Base-by-base conservation (phyloP, 78 protist species). In the Dictyostelium brefeldianum region DNA sequence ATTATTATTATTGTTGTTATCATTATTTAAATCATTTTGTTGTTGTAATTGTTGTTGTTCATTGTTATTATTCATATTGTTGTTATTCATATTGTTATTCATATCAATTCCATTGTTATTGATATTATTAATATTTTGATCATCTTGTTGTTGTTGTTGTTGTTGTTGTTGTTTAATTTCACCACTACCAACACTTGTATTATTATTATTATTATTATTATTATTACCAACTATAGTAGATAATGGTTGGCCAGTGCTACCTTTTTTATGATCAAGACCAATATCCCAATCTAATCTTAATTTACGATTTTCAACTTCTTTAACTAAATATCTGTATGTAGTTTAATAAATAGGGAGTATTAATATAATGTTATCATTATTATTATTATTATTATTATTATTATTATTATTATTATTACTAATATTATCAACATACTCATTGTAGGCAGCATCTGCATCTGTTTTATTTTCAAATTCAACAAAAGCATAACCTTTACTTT, bases 201-300 rank as follows among this genome's bases (percentile, higher is more conserved):
- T 70, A 36, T 43, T 70, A 43, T 46, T 71, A 71, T 29, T 71
- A 71, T 71, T 71, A 1, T 20, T 71, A 15, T 4, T 71, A 71
- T 46, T 71, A 46, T 71, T 29, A 20, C 36, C n/a, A 46, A 20
- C 46, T 15, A 10, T 47, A 54, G 71, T 18, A 29, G 75, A 17
- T 0, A 5, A 15, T 18, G 57, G 14, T 10, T 54, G 65, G 5
- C 46, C 54, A 29, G 25, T n/a, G 15, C 22, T 27, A 53, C 57
- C 51, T 78, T 78, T 78, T 54, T 78, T 78, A 54, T 36, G 36
- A 78, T 78, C 83, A 15, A 94, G 22, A 47, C 96, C 96, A 31
- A 79, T 56, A 75, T 94, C 96, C 96, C 96, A 94, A 51, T 94
- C 96, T 50, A 94, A 62, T 79, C 96, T 84, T 25, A 94, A 47